phyloP scores from a whole-genome alignment of 306 rosid species.

The Cicer cuneatum region DNA sequence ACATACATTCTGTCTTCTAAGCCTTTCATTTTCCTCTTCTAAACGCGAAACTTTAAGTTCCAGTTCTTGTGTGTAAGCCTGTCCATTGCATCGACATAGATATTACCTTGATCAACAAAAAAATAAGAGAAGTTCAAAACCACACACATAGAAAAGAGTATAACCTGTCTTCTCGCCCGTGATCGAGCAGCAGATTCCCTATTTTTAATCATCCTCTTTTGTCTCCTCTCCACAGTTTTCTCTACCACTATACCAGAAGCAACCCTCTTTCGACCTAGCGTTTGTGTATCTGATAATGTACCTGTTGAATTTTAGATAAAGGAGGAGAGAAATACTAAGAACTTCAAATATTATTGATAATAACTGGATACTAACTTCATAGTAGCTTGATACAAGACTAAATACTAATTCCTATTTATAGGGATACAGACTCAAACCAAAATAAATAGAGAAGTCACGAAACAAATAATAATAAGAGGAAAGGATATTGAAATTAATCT shows the following conservation, averaged over 20 bases:
- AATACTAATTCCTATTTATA: too few relatives aligned
- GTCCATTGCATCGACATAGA: conserved; percentile 47
- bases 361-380: neutral
- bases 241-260: conserved; percentile 70
- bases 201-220: conserved; percentile 96
- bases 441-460: neutral
- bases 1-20: conserved; percentile 78
- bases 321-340: neutral
- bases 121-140: conserved; percentile 15
- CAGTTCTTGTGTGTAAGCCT: conserved; percentile 95
- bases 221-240: conserved; percentile 91
- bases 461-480: neutral
- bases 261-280: conserved; percentile 77
- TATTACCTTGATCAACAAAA: conserved; percentile 16
- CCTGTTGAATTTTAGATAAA: conserved; percentile 4
- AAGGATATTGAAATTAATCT: neutral
- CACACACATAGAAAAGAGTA: neutral
- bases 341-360: neutral
- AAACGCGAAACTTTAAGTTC: conserved; percentile 82
- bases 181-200: conserved; percentile 99
- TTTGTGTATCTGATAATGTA: conserved; percentile 70
- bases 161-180: conserved; percentile 94
- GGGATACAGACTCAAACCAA: neutral
- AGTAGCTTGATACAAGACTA: neutral
- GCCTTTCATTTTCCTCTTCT: conserved; percentile 95